Base-by-base conservation (phyloP, 2,329 filamentous ascomycete species). In the Botrytis deweyae region DNA sequence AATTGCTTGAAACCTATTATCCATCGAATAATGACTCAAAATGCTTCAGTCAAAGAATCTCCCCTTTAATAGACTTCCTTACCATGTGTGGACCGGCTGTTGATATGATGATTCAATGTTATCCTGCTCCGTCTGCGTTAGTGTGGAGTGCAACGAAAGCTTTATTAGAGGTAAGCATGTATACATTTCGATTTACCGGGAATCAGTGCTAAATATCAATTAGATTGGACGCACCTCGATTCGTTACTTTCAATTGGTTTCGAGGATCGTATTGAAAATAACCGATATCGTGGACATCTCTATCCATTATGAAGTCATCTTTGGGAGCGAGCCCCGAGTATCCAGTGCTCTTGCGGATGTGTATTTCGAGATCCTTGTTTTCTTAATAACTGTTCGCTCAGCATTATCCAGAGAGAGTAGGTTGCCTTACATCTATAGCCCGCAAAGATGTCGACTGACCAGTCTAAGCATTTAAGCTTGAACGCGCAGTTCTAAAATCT, bases 211-310 rank as follows among this genome's bases (percentile, higher is more conserved):
- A 40, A 72, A 36, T 20, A 4, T 3, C 38, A 22, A 22, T 7
- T n/a, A 72, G 71, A 72, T 59, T 72, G 71, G 63, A 62, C 71
- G 71, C n/a, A 61, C 40, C 12, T 59, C 71, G 18, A n/a, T 52
- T 49, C 52, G 71, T 36, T 49, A 40, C 25, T 68, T 46, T 49
- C 52, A 72, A 40, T 29, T 72, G 12, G 42, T 72, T 72, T 42
- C 46, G 40, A 67, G 58, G n/a, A 40, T 67, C 8, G 6, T 72
- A 33, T 33, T 68, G 40, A 68, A 49, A 49, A 69, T 69, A 8
- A 29, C 71, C 16, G 33, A 62, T 42, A 69, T 72, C 44, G 22
- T 72, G 58, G 42, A 55, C 16, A 68, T 72, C 38, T 44, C 71
- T 4, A 38, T 72, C 1, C 63, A 59, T 29, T 72, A 68, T 33